Conservation (phyloP, 1,284 basidiomycete genomes). For the Puccinia horiana region DNA sequence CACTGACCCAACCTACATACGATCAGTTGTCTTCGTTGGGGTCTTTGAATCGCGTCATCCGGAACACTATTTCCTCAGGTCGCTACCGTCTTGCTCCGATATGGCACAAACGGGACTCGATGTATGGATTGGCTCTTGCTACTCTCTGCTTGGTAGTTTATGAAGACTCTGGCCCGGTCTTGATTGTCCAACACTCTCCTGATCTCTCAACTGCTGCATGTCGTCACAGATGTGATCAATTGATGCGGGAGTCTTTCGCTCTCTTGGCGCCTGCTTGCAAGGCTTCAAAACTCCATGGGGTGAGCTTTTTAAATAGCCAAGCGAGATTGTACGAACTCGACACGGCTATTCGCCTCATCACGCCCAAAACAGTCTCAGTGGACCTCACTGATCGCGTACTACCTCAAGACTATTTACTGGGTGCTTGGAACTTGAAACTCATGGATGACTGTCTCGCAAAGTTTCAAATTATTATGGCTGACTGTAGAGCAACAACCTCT, state of each 20-base stretch:
- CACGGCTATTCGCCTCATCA: slow-evolving; percentile 33
- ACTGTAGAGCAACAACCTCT: not conserved
- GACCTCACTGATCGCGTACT: slow-evolving; percentile 24
- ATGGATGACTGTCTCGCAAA: not conserved
- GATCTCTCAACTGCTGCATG: not conserved
- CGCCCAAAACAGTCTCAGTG: not conserved
- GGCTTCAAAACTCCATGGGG: not conserved
- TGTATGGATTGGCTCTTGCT: not conserved
- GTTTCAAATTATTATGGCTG: not conserved
- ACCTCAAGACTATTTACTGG: slow-evolving; percentile 15
- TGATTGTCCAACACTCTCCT: slow-evolving; percentile 38
- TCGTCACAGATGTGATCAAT: slow-evolving; percentile 7
- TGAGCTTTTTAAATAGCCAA: slow-evolving; percentile 13
- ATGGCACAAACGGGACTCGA: not conserved
- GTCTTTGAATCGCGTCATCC: not conserved
- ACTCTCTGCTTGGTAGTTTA: slow-evolving; percentile 28
- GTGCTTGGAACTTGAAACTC: slow-evolving; percentile 29
- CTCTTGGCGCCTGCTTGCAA: slow-evolving; percentile 5
- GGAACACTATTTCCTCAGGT: not conserved
- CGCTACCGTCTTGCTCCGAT: slow-evolving; percentile 21
- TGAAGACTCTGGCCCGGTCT: slow-evolving; percentile 10
- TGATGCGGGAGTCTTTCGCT: slow-evolving; percentile 25
- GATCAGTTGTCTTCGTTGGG: not conserved
- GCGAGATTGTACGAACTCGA: slow-evolving; percentile 30
- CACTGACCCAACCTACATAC: not conserved